phyloP scores from a whole-genome alignment of 1,284 basidiomycete species.

The Tremellales sp. region DNA sequence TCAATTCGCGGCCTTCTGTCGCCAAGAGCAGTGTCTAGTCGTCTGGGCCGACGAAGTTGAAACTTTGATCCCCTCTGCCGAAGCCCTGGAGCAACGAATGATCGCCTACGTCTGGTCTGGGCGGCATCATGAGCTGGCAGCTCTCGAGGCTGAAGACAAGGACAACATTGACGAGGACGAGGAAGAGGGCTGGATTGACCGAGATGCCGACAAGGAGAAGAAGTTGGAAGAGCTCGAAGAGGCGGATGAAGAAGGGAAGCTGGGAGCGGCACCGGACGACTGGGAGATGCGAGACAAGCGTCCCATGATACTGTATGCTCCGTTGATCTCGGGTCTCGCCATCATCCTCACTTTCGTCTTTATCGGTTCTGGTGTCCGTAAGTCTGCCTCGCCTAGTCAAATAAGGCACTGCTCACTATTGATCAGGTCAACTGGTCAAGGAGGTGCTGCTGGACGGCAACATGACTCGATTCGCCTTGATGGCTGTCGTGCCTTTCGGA shows the following conservation, averaged over 20 bases:
- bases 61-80: slow-evolving; percentile 57
- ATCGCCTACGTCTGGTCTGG: slow-evolving; percentile 41
- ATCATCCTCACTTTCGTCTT: slow-evolving; percentile 45
- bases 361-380: slow-evolving; percentile 60
- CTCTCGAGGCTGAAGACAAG: slow-evolving; percentile 21
- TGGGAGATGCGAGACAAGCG: slow-evolving; percentile 50
- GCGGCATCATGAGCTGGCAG: slow-evolving; percentile 27
- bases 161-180: slow-evolving; percentile 20
- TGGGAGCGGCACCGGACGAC: slow-evolving; percentile 56
- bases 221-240: slow-evolving; percentile 15
- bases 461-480: slow-evolving; percentile 61
- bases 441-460: slow-evolving; percentile 66
- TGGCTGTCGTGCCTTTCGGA: slow-evolving; percentile 62
- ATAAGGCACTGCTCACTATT: neutral
- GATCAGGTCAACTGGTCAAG: slow-evolving; percentile 57
- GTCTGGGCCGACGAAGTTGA: slow-evolving; percentile 68
- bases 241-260: slow-evolving; percentile 33
- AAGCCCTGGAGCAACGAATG: slow-evolving; percentile 50
- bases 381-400: slow-evolving; percentile 25
- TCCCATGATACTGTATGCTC: slow-evolving; percentile 68
- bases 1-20: slow-evolving; percentile 42
- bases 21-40: slow-evolving; percentile 34
- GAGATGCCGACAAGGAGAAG: slow-evolving; percentile 23
- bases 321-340: slow-evolving; percentile 69
- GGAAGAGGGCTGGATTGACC: slow-evolving; percentile 28